Percentiles rank a stretch among this genome's conserved stretches.
Conservation (phyloP, 177 flowering plant species). For the Tripterygium wilfordii region DNA sequence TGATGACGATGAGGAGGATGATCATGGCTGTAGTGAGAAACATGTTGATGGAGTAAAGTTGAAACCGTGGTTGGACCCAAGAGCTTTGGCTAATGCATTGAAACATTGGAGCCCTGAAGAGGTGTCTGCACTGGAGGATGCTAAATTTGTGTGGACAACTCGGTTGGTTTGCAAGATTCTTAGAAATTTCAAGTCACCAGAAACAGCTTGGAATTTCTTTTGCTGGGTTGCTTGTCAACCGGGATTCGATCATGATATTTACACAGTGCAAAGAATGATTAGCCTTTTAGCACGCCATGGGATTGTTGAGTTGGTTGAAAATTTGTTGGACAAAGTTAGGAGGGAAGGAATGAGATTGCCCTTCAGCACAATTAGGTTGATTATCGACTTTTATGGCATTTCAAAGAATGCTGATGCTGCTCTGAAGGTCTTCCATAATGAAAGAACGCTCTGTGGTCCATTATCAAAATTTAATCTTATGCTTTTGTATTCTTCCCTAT, state of each 20-base stretch:
- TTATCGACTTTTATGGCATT: constrained; percentile 73
- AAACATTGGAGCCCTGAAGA: constrained; percentile 56
- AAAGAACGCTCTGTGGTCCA: constrained; percentile 38
- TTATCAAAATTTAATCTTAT: constrained; percentile 39
- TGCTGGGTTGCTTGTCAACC: constrained; percentile 89
- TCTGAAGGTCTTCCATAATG: constrained; percentile 50
- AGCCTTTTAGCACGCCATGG: constrained; percentile 67
- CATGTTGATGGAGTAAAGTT: constrained; percentile 28
- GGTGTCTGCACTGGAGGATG: constrained; percentile 60
- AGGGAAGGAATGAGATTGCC: constrained; percentile 62
- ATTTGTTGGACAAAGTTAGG: constrained; percentile 52
- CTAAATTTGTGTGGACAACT: constrained; percentile 76
- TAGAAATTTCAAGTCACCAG: constrained; percentile 60
- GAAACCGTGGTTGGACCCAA: constrained; percentile 91
- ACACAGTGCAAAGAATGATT: constrained; percentile 76
- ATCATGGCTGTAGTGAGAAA: neutral
- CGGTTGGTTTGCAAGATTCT: constrained; percentile 80
- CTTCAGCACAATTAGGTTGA: constrained; percentile 56
- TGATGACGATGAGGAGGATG: constrained; percentile 29
- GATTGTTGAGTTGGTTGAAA: constrained; percentile 48
- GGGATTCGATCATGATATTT: constrained; percentile 72
- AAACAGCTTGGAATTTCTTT: constrained; percentile 88
- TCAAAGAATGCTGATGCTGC: constrained; percentile 83
- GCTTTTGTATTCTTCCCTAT: constrained; percentile 73
- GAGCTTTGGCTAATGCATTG: constrained; percentile 75